phyloP scores from a whole-genome alignment of 495 filamentous ascomycete genomes.

The Astrothelium macrocarpum region DNA sequence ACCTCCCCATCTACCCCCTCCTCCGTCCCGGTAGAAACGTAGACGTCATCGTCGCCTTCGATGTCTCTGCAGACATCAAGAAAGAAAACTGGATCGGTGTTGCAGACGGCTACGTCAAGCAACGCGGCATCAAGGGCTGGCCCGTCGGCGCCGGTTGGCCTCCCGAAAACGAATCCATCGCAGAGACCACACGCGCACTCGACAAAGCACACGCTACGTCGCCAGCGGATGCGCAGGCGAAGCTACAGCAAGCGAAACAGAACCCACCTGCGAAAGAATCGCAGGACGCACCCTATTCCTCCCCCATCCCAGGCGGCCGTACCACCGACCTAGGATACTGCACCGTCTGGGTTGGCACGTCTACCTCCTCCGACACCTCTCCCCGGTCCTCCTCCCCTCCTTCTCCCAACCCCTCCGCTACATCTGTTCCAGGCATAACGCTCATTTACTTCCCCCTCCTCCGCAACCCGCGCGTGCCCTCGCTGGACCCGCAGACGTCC shows the following conservation, averaged over 20 bases:
- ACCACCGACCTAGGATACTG: slow-evolving; percentile 64
- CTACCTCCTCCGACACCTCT: background rate
- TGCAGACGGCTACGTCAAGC: slow-evolving; percentile 81
- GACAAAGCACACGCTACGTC: slow-evolving; percentile 57
- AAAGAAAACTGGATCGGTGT: slow-evolving; percentile 89
- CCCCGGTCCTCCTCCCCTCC: slow-evolving; percentile 28
- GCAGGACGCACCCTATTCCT: slow-evolving; percentile 12
- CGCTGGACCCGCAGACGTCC: slow-evolving; percentile 66
- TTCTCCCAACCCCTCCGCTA: slow-evolving; percentile 54
- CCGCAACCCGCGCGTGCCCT: slow-evolving; percentile 65
- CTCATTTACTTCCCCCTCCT: slow-evolving; percentile 88
- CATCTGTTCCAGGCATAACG: slow-evolving; percentile 49
- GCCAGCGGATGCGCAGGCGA: slow-evolving; percentile 47
- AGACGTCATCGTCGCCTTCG: slow-evolving; percentile 85
- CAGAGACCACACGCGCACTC: slow-evolving; percentile 52
- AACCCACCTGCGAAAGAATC: slow-evolving; percentile 27
- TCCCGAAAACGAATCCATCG: slow-evolving; percentile 40
- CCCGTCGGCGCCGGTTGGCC: slow-evolving; percentile 90
- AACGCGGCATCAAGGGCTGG: slow-evolving; percentile 87
- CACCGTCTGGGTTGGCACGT: slow-evolving; percentile 84
- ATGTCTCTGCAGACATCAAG: slow-evolving; percentile 74
- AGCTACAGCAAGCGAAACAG: slow-evolving; percentile 53
- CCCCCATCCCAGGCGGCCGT: background rate
- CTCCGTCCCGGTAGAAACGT: slow-evolving; percentile 78
- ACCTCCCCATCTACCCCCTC: slow-evolving; percentile 88